Conservation (phyloP, 345 rosid genomes). For the Eucalyptus erythrocorys region DNA sequence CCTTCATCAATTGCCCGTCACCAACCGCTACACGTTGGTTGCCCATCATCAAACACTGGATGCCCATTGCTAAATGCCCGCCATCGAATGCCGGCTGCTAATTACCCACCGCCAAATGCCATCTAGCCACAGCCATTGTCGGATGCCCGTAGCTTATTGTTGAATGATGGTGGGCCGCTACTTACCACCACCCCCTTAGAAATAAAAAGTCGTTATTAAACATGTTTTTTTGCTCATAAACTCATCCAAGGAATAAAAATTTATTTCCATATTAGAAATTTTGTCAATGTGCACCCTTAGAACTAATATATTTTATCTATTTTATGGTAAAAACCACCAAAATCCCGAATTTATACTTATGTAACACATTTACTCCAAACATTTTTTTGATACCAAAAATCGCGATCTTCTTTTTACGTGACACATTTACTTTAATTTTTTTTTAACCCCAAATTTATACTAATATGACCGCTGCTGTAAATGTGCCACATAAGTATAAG, state of each 20-base stretch:
- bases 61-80: too few species aligned
- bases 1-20: fast-evolving
- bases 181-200: too few species aligned
- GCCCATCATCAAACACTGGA: fast-evolving
- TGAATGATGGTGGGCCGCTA: fast-evolving
- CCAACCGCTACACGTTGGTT: fast-evolving
- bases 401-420: fast-evolving
- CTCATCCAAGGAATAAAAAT: fast-evolving
- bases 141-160: too few species aligned
- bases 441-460: background rate
- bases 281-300: fast-evolving
- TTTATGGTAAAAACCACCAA: too few species aligned
- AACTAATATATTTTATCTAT: too few species aligned
- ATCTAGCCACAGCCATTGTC: fast-evolving
- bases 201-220: fast-evolving
- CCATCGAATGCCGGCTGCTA: too few species aligned
- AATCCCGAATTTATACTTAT: too few species aligned
- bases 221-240: fast-evolving
- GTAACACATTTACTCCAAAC: fast-evolving
- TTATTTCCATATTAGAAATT: fast-evolving
- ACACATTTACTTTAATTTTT: background rate
- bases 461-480: fast-evolving
- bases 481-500: background rate
- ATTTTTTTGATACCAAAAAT: too few species aligned
- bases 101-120: too few species aligned